Evolutionary conservation across 805 yeast species (phyloP), one percentile per base, ranked within the genome.

Genomic region (Candida namnaoensis): DNA sequence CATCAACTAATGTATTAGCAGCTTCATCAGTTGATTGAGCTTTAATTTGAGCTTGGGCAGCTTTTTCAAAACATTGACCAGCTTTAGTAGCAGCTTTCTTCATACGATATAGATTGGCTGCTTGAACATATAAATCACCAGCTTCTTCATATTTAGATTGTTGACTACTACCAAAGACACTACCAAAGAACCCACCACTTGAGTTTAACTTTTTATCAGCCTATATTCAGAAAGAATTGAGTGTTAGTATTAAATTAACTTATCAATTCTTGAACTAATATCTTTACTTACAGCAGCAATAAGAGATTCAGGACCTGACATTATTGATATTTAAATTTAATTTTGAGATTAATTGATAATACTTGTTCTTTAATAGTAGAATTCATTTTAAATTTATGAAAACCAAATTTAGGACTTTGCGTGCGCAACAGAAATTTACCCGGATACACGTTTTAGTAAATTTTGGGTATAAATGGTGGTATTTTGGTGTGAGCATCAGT

Each of bases 21-120:
- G 95, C 95, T 53, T 91, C 98, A 52, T 93, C 96, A 47, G 80
- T 80, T 47, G 80, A 76, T 24, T 77, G 85, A 14, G 91, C 83
- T 53, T 80, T 73, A 40, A 74, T 64, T 60, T 88, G 96, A 44
- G 80, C 76, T 13, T 74, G 77, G 1, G 97, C 95, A 1, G 99
- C 98, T 53, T 78, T 80, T 46, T 84, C 81, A 57, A 90, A 91
- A 15, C 88, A 80, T 47, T 73, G 67, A 10, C 98, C 98, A 0
- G 98, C 97, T 41, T 71, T 66, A 19, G 69, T 64, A 49, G 75
- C 74, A 56, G 88, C 84, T 54, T 85, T 86, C 50, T 77, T 80
- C 44, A 93, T 64, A 47, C 90, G 76, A 67, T 80, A 93, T 27
- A 78, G 72, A 56, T 91, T 93, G n/a, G 95, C 99, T 2, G 99